A percentile compares a stretch with the other conserved stretches of the same genome.
These are phyloP conservation scores for Trapa incisa DNA, from an alignment of 345 rosid genomes.

Conservation along the genomic window DNA sequence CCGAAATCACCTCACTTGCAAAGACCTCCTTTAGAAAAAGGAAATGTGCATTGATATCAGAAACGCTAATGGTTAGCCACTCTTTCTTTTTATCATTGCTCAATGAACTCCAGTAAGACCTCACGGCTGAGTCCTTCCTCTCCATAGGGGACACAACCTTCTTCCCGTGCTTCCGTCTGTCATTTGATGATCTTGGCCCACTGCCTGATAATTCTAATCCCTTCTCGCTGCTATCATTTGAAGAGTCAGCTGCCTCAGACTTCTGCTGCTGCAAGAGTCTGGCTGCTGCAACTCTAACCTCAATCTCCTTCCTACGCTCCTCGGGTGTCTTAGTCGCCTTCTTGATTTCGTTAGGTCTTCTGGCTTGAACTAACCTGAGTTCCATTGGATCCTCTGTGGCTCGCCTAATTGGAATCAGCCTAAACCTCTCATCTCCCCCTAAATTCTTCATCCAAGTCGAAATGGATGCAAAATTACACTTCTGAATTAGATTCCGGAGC, in stretches of 20 bases:
- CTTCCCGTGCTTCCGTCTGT: conserved; percentile 66
- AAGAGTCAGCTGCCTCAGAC: conserved; percentile 31
- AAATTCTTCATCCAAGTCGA: conserved; percentile 77
- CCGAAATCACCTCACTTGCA: conserved; percentile 44
- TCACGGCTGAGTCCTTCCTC: conserved; percentile 53
- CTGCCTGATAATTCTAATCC: conserved; percentile 35
- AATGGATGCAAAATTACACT: conserved; percentile 54
- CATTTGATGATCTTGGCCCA: conserved; percentile 43
- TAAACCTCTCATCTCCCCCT: conserved; percentile 82
- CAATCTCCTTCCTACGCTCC: conserved; percentile 89
- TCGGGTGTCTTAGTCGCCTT: conserved; percentile 85
- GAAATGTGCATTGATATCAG: conserved; percentile 53
- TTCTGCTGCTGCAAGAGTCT: conserved; percentile 68
- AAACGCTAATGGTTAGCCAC: conserved; percentile 47
- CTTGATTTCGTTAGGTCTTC: conserved; percentile 88
- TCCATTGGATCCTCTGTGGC: conserved; percentile 87
- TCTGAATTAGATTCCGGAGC: conserved; percentile 59
- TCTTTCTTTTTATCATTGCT: conserved; percentile 44
- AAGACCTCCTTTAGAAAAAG: conserved; percentile 45
- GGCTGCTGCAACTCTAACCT: conserved; percentile 95
- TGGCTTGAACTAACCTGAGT: conserved; percentile 49
- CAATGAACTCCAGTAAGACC: conserved; percentile 62
- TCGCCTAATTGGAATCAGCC: conserved; percentile 62
- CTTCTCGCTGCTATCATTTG: conserved; percentile 31
- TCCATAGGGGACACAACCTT: conserved; percentile 44